Evolutionary conservation across 345 rosid genomes (phyloP).

Genomic region (Brassica juncea): DNA sequence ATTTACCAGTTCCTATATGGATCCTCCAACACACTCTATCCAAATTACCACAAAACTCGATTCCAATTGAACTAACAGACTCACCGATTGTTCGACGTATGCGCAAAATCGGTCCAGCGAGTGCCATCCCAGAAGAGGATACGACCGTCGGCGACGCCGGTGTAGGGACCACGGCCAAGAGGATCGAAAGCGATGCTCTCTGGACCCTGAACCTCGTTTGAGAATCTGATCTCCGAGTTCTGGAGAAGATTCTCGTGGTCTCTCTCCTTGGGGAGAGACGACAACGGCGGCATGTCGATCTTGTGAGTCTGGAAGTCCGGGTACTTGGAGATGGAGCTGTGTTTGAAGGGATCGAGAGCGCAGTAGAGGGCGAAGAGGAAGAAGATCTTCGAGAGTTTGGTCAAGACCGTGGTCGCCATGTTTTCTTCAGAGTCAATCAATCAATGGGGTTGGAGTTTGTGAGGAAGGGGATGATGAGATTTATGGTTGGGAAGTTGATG

Average conservation of each 20-base stretch:
- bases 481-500: not conserved
- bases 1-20: too few species aligned
- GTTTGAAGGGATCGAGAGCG: conserved; percentile 77
- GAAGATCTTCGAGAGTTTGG: conserved; percentile 33
- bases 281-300: conserved; percentile 61
- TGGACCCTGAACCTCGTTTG: conserved; percentile 58
- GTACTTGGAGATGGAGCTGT: conserved; percentile 63
- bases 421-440: not conserved
- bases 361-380: conserved; percentile 70
- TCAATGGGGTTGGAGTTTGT: too few species aligned
- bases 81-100: conserved; percentile 41
- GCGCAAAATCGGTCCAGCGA: conserved; percentile 32
- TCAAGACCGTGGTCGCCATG: conserved; percentile 19
- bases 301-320: conserved; percentile 57
- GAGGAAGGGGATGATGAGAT: too few species aligned
- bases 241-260: conserved; percentile 64
- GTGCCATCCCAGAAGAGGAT: conserved; percentile 38
- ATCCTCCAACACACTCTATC: too few species aligned
- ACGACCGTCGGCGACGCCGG: conserved; percentile 44
- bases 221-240: conserved; percentile 66
- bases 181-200: conserved; percentile 45
- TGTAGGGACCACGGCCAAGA: conserved; percentile 39
- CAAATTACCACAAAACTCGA: not conserved
- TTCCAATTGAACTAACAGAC: not conserved
- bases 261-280: conserved; percentile 53